Base-by-base conservation (phyloP, 768 basidiomycete species). In the Lentinus tigrinus region DNA sequence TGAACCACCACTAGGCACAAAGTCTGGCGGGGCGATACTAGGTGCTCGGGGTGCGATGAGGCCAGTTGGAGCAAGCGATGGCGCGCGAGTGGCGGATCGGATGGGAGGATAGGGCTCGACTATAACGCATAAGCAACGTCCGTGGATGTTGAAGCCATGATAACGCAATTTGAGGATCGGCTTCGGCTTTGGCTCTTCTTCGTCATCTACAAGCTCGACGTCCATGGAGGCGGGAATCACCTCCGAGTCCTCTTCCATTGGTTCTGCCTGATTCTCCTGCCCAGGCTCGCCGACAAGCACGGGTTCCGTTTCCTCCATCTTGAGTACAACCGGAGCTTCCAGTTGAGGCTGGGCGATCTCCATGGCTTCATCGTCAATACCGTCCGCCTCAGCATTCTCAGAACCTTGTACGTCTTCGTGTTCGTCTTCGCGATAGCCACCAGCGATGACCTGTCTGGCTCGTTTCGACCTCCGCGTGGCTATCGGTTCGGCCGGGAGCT, bases 81-180 rank as follows among this genome's bases (percentile, higher is more conserved):
- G 70, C 13, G 68, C 67, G 38, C 70, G 74, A 1, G 74, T 63
- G 36, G 66, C 63, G 4, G 71, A 62, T 36, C 77, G 80, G 37
- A 84, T 67, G 14, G 81, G 73, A 4, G 89, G 87, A 79, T 85
- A 91, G 16, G 92, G 93, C 68, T 94, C 92, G 16, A 93, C 85
- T 23, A 94, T 87, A 36, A 94, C 79, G 67, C 89, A 91, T 17
- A 94, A 79, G 69, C 88, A 91, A 53, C 84, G 82, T 0, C 85
- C 87, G 56, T 82, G 81, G 47, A 92, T 85, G 52, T 73, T 78
- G 70, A 91, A 91, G 13, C 88, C 87, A 63, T 82, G 80, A 62
- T 89, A 93, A 53, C 71, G 80, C 36, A 93, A 78, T 54, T 82
- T 78, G 6, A 88, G 85, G 65, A 92, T 89, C 13, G 87, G 89